These are phyloP conservation scores for Epichloe baconii DNA, from an alignment of 2,329 filamentous ascomycete species.

Conservation along the genomic window DNA sequence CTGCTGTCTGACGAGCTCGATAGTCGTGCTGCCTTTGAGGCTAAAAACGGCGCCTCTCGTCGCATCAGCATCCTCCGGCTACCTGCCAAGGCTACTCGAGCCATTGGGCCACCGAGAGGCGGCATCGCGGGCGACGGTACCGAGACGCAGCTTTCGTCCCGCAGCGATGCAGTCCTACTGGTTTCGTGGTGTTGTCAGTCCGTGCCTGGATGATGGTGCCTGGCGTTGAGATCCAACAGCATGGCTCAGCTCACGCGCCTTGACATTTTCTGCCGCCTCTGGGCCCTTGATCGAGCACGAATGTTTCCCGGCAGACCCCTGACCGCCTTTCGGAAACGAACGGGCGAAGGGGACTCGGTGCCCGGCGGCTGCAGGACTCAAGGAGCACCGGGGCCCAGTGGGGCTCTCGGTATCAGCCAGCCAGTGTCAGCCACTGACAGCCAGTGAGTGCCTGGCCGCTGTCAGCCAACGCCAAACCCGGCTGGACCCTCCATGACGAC, in stretches of 20 bases:
- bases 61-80: slow-evolving; percentile 14
- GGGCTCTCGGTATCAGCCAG: neutral
- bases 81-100: slow-evolving; percentile 18
- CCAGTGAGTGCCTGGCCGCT: neutral
- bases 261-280: slow-evolving; percentile 1
- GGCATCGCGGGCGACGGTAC: slow-evolving; percentile 16
- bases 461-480: slow-evolving; percentile 1
- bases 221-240: neutral
- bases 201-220: neutral
- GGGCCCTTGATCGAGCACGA: neutral
- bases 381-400: neutral
- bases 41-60: neutral
- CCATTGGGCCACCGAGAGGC: slow-evolving; percentile 20
- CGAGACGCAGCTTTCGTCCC: neutral
- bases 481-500: slow-evolving; percentile 8
- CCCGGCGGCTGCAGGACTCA: neutral
- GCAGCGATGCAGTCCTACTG: neutral
- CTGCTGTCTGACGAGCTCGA: neutral
- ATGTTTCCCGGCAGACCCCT: neutral
- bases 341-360: neutral
- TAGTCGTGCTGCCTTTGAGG: neutral
- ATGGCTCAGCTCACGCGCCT: neutral
- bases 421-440: neutral
- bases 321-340: slow-evolving; percentile 7
- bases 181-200: neutral